These are phyloP conservation scores for Tripidium arundinaceum DNA, from an alignment of 202 grass and related monocot species.

Conservation along the genomic window DNA sequence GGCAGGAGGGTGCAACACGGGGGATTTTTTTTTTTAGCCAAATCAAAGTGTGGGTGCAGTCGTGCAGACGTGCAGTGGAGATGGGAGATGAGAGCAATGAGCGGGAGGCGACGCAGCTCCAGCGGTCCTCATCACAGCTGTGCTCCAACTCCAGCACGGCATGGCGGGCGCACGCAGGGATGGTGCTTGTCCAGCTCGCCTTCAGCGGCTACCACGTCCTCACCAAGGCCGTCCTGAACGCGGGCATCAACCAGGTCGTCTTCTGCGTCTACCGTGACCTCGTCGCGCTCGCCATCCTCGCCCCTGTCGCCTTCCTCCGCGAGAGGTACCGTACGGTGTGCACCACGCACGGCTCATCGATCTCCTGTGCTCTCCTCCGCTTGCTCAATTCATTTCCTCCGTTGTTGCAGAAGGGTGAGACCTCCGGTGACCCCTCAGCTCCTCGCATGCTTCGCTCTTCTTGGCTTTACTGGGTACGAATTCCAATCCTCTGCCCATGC, in stretches of 20 bases:
- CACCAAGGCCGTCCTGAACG: constrained; percentile 89
- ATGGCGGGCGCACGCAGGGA: constrained; percentile 71
- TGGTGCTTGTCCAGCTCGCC: constrained; percentile 66
- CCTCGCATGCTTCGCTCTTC: constrained; percentile 61
- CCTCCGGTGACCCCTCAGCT: constrained; percentile 51
- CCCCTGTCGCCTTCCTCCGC: constrained; percentile 54
- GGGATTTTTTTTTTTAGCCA: background rate
- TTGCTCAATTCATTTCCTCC: background rate
- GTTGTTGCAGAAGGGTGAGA: constrained; percentile 43
- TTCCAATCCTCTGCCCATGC: background rate
- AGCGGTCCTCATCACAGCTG: background rate
- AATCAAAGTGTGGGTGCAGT: background rate
- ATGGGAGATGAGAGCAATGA: background rate
- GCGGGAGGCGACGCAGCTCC: background rate
- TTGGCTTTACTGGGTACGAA: constrained; percentile 76
- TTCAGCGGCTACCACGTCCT: constrained; percentile 89
- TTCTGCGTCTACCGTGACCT: constrained; percentile 97
- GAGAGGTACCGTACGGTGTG: constrained; percentile 33
- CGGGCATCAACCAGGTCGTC: constrained; percentile 93
- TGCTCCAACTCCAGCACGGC: constrained; percentile 35
- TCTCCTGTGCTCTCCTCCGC: too few species aligned
- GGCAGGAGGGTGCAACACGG: background rate
- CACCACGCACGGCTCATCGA: background rate
- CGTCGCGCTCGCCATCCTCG: constrained; percentile 67
- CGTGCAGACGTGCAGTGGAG: background rate